Evolutionary conservation across 2,329 filamentous ascomycete genomes (phyloP).

Genomic region (Aspergillus felis): DNA sequence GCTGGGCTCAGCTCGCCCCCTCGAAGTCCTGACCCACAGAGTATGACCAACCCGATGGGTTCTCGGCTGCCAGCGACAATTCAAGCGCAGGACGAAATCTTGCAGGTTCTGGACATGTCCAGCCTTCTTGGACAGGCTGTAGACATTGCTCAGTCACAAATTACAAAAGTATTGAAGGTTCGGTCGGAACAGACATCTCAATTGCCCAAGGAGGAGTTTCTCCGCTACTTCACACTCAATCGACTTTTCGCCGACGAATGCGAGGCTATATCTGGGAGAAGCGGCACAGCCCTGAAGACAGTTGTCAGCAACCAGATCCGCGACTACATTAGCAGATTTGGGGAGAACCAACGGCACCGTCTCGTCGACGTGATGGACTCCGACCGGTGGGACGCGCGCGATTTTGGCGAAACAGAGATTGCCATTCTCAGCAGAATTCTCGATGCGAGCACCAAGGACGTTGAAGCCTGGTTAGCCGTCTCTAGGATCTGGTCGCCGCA

Average conservation of each 20-base stretch:
- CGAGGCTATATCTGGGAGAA: constrained; percentile 61
- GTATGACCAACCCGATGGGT: constrained; percentile 38
- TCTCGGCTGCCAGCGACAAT: constrained; percentile 24
- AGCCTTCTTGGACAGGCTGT: constrained; percentile 64
- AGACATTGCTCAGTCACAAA: constrained; percentile 61
- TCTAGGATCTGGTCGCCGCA: constrained; percentile 50
- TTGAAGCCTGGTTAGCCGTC: constrained; percentile 50
- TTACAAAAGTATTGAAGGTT: constrained; percentile 61
- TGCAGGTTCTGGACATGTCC: constrained; percentile 62
- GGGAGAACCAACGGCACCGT: constrained; percentile 54
- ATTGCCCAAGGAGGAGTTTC: constrained; percentile 53
- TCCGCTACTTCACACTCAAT: constrained; percentile 61
- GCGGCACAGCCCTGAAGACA: constrained; percentile 56
- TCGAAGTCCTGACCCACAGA: constrained; percentile 44
- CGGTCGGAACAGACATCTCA: constrained; percentile 57
- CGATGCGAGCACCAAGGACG: constrained; percentile 56
- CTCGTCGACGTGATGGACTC: constrained; percentile 57
- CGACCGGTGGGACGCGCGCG: constrained; percentile 62
- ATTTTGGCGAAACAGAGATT: constrained; percentile 54
- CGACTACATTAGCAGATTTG: constrained; percentile 57
- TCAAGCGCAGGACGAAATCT: constrained; percentile 54
- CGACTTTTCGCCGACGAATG: constrained; percentile 64
- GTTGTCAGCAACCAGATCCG: constrained; percentile 61
- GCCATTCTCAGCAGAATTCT: constrained; percentile 53
- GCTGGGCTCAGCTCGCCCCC: constrained; percentile 45